Evolutionary conservation across 2,329 filamentous ascomycete species (phyloP).

Genomic region (Neobulgaria alba): DNA sequence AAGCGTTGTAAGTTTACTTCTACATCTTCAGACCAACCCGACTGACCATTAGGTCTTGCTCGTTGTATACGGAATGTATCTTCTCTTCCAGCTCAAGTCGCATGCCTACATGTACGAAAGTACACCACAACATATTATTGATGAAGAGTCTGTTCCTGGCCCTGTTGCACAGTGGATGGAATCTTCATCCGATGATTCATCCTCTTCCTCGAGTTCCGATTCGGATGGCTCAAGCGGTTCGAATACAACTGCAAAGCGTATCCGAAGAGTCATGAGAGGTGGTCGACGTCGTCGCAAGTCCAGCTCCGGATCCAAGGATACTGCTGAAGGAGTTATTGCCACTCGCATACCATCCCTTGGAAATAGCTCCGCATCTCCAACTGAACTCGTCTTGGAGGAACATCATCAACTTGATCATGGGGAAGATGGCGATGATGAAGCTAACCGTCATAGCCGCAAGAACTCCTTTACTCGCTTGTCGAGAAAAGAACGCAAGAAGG

Average conservation of each 20-base stretch:
- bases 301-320: slow-evolving; percentile 61
- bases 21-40: slow-evolving; percentile 1
- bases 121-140: slow-evolving; percentile 85
- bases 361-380: slow-evolving; percentile 22
- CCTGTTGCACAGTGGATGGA: slow-evolving; percentile 77
- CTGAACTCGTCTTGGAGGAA: slow-evolving; percentile 13
- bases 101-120: slow-evolving; percentile 89
- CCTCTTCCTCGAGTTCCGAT: slow-evolving; percentile 57
- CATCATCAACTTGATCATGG: slow-evolving; percentile 28
- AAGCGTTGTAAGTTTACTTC: slow-evolving; percentile 56
- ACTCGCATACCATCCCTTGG: slow-evolving; percentile 36
- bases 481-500: slow-evolving; percentile 31
- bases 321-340: slow-evolving; percentile 29
- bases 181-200: slow-evolving; percentile 43
- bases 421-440: slow-evolving; percentile 45
- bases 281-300: slow-evolving; percentile 65
- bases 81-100: slow-evolving; percentile 85
- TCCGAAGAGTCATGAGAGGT: slow-evolving; percentile 64
- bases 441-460: slow-evolving; percentile 23
- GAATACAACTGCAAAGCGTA: slow-evolving; percentile 63
- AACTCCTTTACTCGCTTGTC: slow-evolving; percentile 20
- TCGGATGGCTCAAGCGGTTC: slow-evolving; percentile 61
- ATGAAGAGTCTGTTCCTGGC: slow-evolving; percentile 82
- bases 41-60: slow-evolving; percentile 51
- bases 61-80: slow-evolving; percentile 73